Evolutionary conservation across 2,329 filamentous ascomycete genomes (phyloP), one percentile per base, ranked within the genome.

Genomic region (Huntiella abstrusa): DNA sequence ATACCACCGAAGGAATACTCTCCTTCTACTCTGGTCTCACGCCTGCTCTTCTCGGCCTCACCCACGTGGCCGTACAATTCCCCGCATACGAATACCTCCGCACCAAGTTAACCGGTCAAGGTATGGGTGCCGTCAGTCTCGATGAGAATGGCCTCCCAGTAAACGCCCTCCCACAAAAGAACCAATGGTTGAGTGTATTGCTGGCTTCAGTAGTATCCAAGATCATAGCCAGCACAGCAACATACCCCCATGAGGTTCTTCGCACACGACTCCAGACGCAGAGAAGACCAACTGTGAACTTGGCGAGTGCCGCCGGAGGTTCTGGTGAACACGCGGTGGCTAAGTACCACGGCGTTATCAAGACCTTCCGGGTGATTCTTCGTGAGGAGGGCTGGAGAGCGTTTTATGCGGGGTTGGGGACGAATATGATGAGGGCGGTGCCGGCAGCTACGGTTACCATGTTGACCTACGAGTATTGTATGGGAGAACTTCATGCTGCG

Each of bases 401-500:
- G 3, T 96, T 98, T 56, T 98, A 98, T 60, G 88, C 87, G 17
- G 91, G 91, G 33, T 85, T 98, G 69, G 91, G 91, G 34, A 94
- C 88, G 42, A 98, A 98, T 63, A 83, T 98, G 76, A 85, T 96
- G 69, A 75, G 91, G 48, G 91, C 91, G 5, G 80, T 98, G 10
- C 91, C 91, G 32, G 86, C 91, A 16, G 88, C 91, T 15, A 93
- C 93, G 56, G 94, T 93, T 19, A 98, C 91, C 3, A 92, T 98
- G 80, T 70, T 96, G 58, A 96, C 88, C 10, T 98, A 94, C 58
- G 91, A 98, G 64, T 91, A 80, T 54, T 64, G 70, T 43, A 76
- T 76, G 73, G 63, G 67, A 45, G 59, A 63, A 47, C 59, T 76
- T 15, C 70, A 50, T 17, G 48, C 45, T 10, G 48, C 44, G 33